Base-by-base conservation (phyloP, 768 basidiomycete genomes). In the Glaciozyma martinii region DNA sequence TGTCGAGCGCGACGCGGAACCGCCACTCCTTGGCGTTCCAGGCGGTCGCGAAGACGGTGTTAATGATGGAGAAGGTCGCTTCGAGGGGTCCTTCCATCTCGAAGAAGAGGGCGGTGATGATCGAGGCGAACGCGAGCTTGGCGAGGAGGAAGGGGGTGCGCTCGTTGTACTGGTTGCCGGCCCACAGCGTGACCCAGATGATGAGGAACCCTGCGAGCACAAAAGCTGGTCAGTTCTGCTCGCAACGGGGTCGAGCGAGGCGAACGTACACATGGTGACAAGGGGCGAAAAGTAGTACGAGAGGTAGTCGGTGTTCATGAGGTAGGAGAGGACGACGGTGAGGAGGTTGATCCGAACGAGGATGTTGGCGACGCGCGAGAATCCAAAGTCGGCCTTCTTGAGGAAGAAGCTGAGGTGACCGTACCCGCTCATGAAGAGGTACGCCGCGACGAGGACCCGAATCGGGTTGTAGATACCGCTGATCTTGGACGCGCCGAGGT, bases 391-490 rank as follows among this genome's bases (percentile, higher is more conserved):
- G 25, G 85, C 87, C 75, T 93, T 93, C 75, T 87, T 88, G 71
- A 92, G 78, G 77, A 92, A 94, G 76, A 85, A 95, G 53, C 82
- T 87, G 25, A 71, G 59, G 57, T 62, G 76, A 23, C 89, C 87
- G 79, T 91, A 95, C 52, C 91, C 91, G 29, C 88, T 88, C 90
- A 93, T 90, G 78, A 91, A 93, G 21, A 76, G 67, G 61, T 75
- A 75, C 3, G 88, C 82, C 19, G 91, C 89, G 27, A 95, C 91
- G 40, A 93, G 80, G 32, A 89, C 86, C 56, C 91, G 85, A 52
- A 93, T 84, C 46, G 88, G 87, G 74, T 94, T 93, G 78, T 94
- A 94, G 63, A 94, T 90, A n/a, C 89, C 89, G 15, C 87, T 86
- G 63, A 91, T 81, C 76, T 88, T 88, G 30, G 90, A 91, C n/a